These are phyloP conservation scores for Septoria petroselini DNA, from an alignment of 2,329 filamentous ascomycete genomes.

Conservation along the genomic window DNA sequence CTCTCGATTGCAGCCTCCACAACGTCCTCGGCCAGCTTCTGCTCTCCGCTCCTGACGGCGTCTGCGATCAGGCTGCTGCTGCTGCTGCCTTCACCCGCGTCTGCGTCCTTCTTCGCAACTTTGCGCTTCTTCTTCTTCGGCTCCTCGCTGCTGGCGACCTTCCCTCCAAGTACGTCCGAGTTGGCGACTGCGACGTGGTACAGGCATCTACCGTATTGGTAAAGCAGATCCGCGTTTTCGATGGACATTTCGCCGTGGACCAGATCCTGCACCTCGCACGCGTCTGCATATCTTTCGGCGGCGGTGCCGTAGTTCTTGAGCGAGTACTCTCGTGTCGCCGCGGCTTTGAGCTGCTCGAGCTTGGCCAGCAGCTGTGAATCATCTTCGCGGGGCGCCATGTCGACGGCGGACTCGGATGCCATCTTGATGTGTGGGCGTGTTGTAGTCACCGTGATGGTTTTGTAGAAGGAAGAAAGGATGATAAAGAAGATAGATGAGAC, in stretches of 20 bases:
- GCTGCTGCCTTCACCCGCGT: conserved; percentile 30
- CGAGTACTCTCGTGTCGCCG: conserved; percentile 79
- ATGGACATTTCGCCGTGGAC: conserved; percentile 89
- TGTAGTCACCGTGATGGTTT: neutral
- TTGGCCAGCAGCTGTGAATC: conserved; percentile 28
- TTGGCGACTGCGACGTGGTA: conserved; percentile 93
- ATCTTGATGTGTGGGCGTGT: neutral
- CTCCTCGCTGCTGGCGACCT: conserved; percentile 60
- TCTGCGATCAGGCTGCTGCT: conserved; percentile 32
- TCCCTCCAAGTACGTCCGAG: conserved; percentile 87
- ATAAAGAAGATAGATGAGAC: no score
- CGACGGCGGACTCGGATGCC: neutral
- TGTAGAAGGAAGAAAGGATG: neutral
- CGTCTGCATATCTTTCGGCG: conserved; percentile 81
- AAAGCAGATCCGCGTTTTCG: conserved; percentile 89
- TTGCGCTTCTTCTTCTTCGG: conserved; percentile 51
- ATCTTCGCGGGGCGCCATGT: conserved; percentile 17
- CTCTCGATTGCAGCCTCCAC: conserved; percentile 43
- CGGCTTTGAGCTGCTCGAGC: conserved; percentile 68
- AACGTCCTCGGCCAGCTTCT: conserved; percentile 45
- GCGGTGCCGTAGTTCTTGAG: conserved; percentile 85
- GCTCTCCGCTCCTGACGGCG: conserved; percentile 36
- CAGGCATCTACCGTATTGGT: conserved; percentile 87
- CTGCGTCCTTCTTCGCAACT: conserved; percentile 29
- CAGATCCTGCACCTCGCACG: conserved; percentile 83